Conservation (phyloP, 2,329 filamentous ascomycete genomes). For the Cadophora luteo-olivacea region DNA sequence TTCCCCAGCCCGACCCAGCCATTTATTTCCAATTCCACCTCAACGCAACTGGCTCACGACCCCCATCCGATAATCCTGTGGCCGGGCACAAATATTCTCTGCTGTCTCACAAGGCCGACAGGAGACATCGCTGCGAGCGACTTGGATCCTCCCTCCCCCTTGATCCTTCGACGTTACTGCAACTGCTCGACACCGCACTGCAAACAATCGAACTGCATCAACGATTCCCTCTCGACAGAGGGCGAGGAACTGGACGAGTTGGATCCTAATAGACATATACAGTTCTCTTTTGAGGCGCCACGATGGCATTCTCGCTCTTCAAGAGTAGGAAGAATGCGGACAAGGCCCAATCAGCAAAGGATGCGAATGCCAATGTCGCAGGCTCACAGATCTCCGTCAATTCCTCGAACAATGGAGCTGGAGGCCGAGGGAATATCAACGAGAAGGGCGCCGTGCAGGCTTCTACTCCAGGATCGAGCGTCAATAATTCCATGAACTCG, state of each 20-base stretch:
- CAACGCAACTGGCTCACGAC: slow-evolving; percentile 21
- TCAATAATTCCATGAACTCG: slow-evolving; percentile 67
- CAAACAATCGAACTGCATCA: slow-evolving; percentile 16
- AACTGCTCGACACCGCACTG: slow-evolving; percentile 9
- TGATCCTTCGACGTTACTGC: slow-evolving; percentile 3
- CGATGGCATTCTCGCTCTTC: slow-evolving; percentile 78
- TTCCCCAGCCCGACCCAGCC: slow-evolving; percentile 6
- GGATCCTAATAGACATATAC: slow-evolving; percentile 16
- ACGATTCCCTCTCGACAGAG: not conserved
- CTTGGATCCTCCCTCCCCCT: slow-evolving; percentile 9
- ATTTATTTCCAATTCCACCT: slow-evolving; percentile 16
- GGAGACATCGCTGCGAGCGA: not conserved
- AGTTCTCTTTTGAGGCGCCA: slow-evolving; percentile 42
- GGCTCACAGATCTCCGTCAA: slow-evolving; percentile 54
- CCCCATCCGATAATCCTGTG: slow-evolving; percentile 10
- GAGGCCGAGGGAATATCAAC: slow-evolving; percentile 39
- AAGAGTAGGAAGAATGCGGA: slow-evolving; percentile 81
- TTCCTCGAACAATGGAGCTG: slow-evolving; percentile 48
- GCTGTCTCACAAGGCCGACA: slow-evolving; percentile 18
- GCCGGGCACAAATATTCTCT: slow-evolving; percentile 14
- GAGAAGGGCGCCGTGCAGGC: slow-evolving; percentile 69
- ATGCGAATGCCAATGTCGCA: slow-evolving; percentile 31
- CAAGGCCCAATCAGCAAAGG: slow-evolving; percentile 50
- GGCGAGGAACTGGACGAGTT: not conserved
- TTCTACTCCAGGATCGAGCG: slow-evolving; percentile 66